Base-by-base conservation (phyloP, 306 rosid species). In the Dalbergia oliveri region DNA sequence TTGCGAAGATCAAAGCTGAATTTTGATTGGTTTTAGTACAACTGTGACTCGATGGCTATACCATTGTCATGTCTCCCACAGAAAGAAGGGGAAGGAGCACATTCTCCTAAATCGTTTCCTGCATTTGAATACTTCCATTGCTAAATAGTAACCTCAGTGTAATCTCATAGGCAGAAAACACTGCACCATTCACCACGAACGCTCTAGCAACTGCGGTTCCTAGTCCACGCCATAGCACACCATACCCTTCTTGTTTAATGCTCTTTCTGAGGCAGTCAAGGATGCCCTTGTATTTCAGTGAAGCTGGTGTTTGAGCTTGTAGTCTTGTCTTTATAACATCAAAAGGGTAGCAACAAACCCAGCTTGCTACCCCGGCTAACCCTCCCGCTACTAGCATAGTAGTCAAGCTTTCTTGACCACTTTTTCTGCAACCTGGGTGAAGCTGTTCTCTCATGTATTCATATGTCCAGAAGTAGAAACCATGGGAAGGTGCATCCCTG, bases 301-400 rank as follows among this genome's bases (percentile, higher is more conserved):
- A 83, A 73, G 79, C 63, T 2, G 68, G 70, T 26, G 95, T 86
- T 44, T 94, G 94, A 75, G 86, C 94, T 68, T 92, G 97, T 43
- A 94, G 63, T 54, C 97, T 86, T 45, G 95, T 94, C 82, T 94
- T 93, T 0, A 93, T 59, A 50, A 94, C 97, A 74, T 95, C 99
- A 14, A 91, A 74, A 4, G 96, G 99, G 72, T 93, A 91, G 66
- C 99, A 90, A 65, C 79, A 89, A 18, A 84, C 73, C 97, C 97
- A 95, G 57, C 97, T 94, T 0, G 94, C 87, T n/a, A 90, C 94
- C 18, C 97, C 99, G 0, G 97, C 99, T 6, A 86, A 75, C 19
- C 99, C 99, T 63, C 98, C 98, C 0, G 96, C 85, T 9, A 89
- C 9, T 69, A 95, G 37, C 97, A 93, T 90, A 9, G 98, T 95